phyloP scores from a whole-genome alignment of 306 rosid species.

The Vicia sativa region DNA sequence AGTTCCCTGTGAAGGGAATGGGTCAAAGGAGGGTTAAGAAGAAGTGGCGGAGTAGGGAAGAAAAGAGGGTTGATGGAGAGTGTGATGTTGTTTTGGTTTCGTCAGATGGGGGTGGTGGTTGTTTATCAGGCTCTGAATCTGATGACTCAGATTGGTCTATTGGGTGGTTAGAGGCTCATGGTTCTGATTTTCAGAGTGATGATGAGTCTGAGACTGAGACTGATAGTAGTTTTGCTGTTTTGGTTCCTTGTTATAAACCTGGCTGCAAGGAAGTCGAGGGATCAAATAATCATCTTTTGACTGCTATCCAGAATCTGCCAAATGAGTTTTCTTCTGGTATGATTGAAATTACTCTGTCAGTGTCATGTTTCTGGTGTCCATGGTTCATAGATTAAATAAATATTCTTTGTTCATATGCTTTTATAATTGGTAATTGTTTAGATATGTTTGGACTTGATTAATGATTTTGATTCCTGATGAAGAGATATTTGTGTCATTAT shows the following conservation, averaged over 20 bases:
- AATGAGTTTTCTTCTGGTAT: constrained; percentile 74
- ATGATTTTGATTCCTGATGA: constrained; percentile 36
- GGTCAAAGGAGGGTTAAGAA: constrained; percentile 55
- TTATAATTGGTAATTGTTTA: background rate
- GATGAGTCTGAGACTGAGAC: constrained; percentile 62
- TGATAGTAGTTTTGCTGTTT: constrained; percentile 76
- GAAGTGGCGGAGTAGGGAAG: constrained; percentile 80
- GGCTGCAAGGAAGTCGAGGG: constrained; percentile 69
- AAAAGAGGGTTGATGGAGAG: constrained; percentile 71
- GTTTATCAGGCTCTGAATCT: constrained; percentile 73
- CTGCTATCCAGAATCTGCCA: constrained; percentile 72
- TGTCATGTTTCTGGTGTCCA: background rate
- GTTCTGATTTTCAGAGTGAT: constrained; percentile 69
- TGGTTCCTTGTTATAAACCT: constrained; percentile 83
- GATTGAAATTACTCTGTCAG: too few species aligned
- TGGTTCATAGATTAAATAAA: background rate
- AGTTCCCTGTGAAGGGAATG: constrained; percentile 63
- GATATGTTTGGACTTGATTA: constrained; percentile 33
- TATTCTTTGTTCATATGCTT: constrained; percentile 34
- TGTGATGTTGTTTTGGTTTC: constrained; percentile 81
- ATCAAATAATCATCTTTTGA: constrained; percentile 64
- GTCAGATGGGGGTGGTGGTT: constrained; percentile 66
- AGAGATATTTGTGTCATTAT: constrained; percentile 32
- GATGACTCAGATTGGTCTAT: constrained; percentile 88
- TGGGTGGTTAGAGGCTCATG: constrained; percentile 96